Percentiles rank a stretch among this genome's conserved stretches.
Conservation (phyloP, 164 flowering plant species). For the Nymphaea thermarum region DNA sequence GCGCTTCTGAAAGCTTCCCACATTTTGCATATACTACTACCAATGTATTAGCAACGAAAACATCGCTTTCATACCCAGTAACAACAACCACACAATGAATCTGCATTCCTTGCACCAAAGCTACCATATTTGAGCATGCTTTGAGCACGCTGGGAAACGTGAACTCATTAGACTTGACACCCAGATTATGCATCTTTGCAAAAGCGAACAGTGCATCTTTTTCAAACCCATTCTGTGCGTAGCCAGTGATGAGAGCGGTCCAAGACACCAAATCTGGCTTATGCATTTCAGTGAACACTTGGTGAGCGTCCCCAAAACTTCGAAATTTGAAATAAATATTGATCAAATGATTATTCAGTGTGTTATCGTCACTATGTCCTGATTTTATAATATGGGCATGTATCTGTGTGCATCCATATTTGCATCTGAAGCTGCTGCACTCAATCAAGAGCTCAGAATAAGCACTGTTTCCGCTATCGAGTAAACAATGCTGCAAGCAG, state of each 20-base stretch:
- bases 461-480: conserved; percentile 1
- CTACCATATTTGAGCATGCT: conserved; percentile 39
- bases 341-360: conserved; percentile 35
- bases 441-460: conserved; percentile 35
- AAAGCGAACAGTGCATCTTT: conserved; percentile 41
- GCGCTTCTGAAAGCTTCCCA: conserved; percentile 39
- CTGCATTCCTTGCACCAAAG: conserved; percentile 43
- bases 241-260: conserved; percentile 71
- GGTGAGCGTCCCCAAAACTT: conserved; percentile 36
- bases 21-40: conserved; percentile 76
- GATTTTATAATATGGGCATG: conserved; percentile 42
- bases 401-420: conserved; percentile 33
- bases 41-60: conserved; percentile 55
- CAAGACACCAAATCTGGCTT: conserved; percentile 60
- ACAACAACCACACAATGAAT: conserved; percentile 51
- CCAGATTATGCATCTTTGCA: conserved; percentile 35
- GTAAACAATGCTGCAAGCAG: neutral
- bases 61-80: conserved; percentile 53
- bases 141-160: conserved; percentile 62
- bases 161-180: conserved; percentile 44
- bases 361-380: conserved; percentile 24
- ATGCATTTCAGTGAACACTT: conserved; percentile 44
- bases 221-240: conserved; percentile 45
- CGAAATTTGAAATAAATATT: conserved; percentile 42
- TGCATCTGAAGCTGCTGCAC: conserved; percentile 31